Base-by-base conservation (phyloP, 306 rosid species). In the Quercus aquifolioides region DNA sequence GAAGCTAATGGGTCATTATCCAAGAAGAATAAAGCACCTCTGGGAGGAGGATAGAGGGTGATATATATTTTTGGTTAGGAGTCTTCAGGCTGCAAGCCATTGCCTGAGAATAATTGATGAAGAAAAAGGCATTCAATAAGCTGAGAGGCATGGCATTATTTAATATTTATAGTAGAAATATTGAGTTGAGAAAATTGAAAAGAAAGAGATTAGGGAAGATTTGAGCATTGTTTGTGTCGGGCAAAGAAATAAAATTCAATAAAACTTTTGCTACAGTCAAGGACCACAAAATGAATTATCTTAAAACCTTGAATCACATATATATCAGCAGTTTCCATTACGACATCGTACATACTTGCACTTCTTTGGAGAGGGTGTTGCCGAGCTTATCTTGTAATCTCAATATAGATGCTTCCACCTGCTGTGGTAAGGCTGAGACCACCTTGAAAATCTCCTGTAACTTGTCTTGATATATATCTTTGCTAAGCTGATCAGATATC, bases 371-470 rank as follows among this genome's bases (percentile, higher is more conserved):
- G 84, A 91, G 81, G 30, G 81, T 84, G 71, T 82, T 81, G 49
- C 74, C 74, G 67, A 91, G 68, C 73, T 93, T 88, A 73, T 71
- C 87, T 79, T 85, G 90, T 43, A 87, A 82, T 81, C 77, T 90
- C 82, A 85, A 85, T 18, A 85, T 31, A 75, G 93, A 83, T 59
- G 87, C 90, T 85, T 93, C 87, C 74, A 96, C 76, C 85, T 81
- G 87, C 84, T 80, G 85, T 76, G 90, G 90, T 72, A 91, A 83
- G 77, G 94, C 71, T 64, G 96, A 93, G 76, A 96, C 89, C 83
- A 64, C 86, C 76, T 71, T 74, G 76, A 74, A 89, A 71, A 87
- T 80, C 86, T 91, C 93, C 60, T 89, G 90, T 82, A 93, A 80
- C 81, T 83, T 91, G 76, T 93, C 92, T 73, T 79, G 87, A 83